These are phyloP conservation scores for Tylopilus sp. DNA, from an alignment of 1,284 basidiomycete genomes.

Conservation along the genomic window DNA sequence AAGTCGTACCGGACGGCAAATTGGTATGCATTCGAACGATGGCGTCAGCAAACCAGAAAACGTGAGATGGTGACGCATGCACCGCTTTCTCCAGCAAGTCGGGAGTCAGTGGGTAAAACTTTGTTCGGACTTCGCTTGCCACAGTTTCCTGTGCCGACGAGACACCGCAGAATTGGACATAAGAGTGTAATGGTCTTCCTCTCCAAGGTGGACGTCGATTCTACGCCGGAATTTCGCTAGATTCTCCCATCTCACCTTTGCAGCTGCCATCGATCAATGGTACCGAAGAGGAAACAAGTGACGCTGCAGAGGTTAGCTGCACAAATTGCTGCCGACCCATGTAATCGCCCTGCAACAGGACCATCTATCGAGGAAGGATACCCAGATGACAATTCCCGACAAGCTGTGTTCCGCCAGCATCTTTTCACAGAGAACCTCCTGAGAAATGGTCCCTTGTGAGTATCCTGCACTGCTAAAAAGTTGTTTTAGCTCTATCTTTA, in stretches of 20 bases:
- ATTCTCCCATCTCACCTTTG: constrained; percentile 44
- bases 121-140: constrained; percentile 40
- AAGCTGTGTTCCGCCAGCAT: constrained; percentile 52
- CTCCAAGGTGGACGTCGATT: constrained; percentile 48
- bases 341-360: constrained; percentile 3
- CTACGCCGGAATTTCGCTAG: constrained; percentile 56
- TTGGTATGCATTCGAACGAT: constrained; percentile 44
- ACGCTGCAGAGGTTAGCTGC: constrained; percentile 13
- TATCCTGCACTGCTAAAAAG: constrained; percentile 1
- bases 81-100: constrained; percentile 52
- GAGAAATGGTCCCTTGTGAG: constrained; percentile 58
- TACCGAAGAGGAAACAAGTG: constrained; percentile 29
- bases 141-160: constrained; percentile 11
- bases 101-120: constrained; percentile 55
- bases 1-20: constrained; percentile 62
- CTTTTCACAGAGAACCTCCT: constrained; percentile 53
- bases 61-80: constrained; percentile 84
- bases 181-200: constrained; percentile 56
- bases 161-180: constrained; percentile 53
- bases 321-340: constrained; percentile 1
- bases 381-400: constrained; percentile 23
- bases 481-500: constrained; percentile 19
- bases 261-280: constrained; percentile 49
- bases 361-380: constrained; percentile 23
- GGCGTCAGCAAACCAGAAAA: constrained; percentile 61